Evolutionary conservation across 1,284 basidiomycete genomes (phyloP), one percentile per base, ranked within the genome.

Genomic region (Bjerkandera adusta): DNA sequence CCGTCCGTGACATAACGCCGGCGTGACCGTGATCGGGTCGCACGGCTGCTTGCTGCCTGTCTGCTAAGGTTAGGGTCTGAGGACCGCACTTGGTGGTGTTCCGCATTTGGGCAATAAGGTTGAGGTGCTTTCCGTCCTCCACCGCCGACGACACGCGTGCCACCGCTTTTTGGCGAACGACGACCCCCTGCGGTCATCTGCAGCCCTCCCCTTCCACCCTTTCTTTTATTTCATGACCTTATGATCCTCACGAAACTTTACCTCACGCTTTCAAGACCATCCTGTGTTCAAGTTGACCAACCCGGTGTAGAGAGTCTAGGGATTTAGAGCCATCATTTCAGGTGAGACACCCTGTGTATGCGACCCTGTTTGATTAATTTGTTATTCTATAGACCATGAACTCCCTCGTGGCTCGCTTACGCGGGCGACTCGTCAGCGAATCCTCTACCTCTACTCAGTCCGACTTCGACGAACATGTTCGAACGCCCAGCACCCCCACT

Each of bases 351-450:
- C n/a, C n/a, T n/a, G n/a, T n/a, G n/a, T n/a, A n/a, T n/a, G n/a
- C n/a, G n/a, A n/a, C n/a, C n/a, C n/a, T n/a, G n/a, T n/a, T n/a
- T n/a, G n/a, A n/a, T n/a, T n/a, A n/a, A n/a, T n/a, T n/a, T n/a
- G n/a, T n/a, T n/a, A n/a, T n/a, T 16, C 27, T 22, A 32, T 15
- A 16, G 10, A 16, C 27, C 20, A 68, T 74, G 63, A 57, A 60
- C 24, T 67, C 68, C 12, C 52, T 73, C 20, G 50, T 73, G 30
- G 57, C 64, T 16, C 69, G 70, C 26, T 52, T 75, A 16, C 66
- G 71, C 11, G 60, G 52, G 36, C 55, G 63, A 29, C 62, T 56
- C 25, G 54, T 58, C 49, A 67, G 62, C 50, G 67, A 61, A 34
- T 51, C 59, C 24, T 57, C 63, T 18, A 48, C 49, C 8, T 57